Conservation (phyloP, 257 asterid species). For the Solanum chaucha region DNA sequence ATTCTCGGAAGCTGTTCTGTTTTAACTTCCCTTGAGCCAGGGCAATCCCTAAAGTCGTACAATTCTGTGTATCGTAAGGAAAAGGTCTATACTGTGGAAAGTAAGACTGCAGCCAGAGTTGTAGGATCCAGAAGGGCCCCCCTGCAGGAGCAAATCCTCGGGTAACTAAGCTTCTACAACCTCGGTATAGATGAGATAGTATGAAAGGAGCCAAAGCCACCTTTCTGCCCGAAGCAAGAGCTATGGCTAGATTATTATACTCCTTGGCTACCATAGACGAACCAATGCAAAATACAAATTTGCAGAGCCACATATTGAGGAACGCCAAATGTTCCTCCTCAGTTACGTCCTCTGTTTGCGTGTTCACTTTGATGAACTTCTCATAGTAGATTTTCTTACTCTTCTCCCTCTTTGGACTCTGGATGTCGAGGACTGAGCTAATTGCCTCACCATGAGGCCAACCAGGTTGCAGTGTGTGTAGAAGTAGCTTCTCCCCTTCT, state of each 20-base stretch:
- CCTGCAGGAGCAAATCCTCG: no score
- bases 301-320: neutral
- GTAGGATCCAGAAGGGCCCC: no score
- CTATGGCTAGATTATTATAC: neutral
- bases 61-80: no score
- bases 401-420: neutral
- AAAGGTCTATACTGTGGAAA: no score
- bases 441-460: neutral
- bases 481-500: neutral
- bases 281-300: neutral
- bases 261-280: neutral
- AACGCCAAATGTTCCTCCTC: neutral
- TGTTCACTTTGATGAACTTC: neutral
- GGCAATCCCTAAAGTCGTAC: no score
- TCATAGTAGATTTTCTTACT: neutral
- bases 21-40: no score
- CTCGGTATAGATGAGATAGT: neutral
- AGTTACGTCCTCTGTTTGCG: neutral
- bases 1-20: no score
- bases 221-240: neutral
- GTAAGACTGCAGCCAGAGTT: no score
- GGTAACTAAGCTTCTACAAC: neutral
- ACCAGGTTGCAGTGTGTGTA: neutral
- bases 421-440: neutral
- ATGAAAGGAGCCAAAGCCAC: neutral